Base-by-base conservation (phyloP, 176 grass and related monocot genomes). In the Rhynchospora pubera region DNA sequence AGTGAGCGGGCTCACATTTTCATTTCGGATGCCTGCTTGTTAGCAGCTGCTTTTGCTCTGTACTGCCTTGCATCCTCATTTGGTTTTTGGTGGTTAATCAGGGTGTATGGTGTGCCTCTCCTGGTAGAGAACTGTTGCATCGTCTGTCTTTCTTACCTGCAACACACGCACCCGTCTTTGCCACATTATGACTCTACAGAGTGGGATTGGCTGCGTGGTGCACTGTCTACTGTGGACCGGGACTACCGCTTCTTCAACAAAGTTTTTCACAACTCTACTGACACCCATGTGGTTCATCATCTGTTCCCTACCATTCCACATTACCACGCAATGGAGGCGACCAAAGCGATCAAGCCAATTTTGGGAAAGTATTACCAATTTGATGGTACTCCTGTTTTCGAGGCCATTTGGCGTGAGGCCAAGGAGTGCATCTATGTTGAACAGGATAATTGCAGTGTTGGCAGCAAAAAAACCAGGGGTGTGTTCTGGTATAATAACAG, bases 301-400 rank as follows among this genome's bases (percentile, higher is more conserved):
- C 89, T 97, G 61, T 97, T 97, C 91, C 91, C 93, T 70, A 93
- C 85, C 78, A 97, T 97, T 91, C 93, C 93, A 10, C 93, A 97
- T 87, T 97, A 93, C 91, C 91, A 97, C 63, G 91, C 93, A 79
- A 91, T 91, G 91, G 93, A 97, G 87, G 93, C 91, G 0, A 97
- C 93, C 62, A 87, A 87, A 88, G 91, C 88, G 44, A 93, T 97
- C 91, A 76, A 80, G 75, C 91, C 88, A 22, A 79, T 97, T 80
- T 89, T 97, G 3, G 91, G 91, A n/a, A 83, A 93, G 52, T 97
- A 93, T 87, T 97, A 97, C 87, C 84, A 89, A 80, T 97, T 87
- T 57, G 93, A 97, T 65, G 77, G 83, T 5, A 93, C 89, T 52
- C 87, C 93, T 0, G 88, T 97, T 11, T 82, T 52, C 39, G 81